Conservation (phyloP, 2,329 filamentous ascomycete species). For the Phaeosphaeria sp. region DNA sequence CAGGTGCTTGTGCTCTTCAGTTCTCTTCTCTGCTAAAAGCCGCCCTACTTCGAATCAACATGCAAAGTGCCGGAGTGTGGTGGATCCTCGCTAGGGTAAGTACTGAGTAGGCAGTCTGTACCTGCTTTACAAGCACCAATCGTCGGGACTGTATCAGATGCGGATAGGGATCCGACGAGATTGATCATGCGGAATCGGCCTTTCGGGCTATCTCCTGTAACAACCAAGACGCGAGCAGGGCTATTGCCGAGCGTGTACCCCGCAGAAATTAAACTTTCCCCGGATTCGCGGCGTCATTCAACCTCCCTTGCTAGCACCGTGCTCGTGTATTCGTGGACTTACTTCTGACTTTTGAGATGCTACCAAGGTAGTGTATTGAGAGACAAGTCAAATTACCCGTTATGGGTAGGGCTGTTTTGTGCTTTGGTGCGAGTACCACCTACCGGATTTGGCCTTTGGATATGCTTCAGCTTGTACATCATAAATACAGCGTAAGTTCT, state of each 20-base stretch:
- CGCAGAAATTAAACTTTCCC: not conserved
- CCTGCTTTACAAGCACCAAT: not conserved
- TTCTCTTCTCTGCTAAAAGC: not conserved
- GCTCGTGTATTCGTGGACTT: slow-evolving; percentile 9
- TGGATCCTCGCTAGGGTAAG: not conserved
- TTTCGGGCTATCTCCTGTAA: not conserved
- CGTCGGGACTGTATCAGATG: not conserved
- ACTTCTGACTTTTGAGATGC: not conserved
- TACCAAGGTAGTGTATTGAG: not conserved
- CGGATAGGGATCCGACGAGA: not conserved
- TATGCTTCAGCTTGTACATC: not conserved
- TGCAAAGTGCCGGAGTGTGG: not conserved
- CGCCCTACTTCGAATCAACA: not conserved
- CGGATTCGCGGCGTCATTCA: slow-evolving; percentile 2
- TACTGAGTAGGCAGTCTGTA: not conserved
- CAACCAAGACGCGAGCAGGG: not conserved
- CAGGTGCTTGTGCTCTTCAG: not conserved
- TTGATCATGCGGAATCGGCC: not conserved
- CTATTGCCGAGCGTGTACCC: slow-evolving; percentile 2
- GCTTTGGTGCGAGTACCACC: not conserved
- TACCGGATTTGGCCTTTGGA: not conserved
- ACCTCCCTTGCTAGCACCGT: not conserved
- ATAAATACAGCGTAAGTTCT: not conserved
- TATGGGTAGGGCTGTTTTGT: not conserved
- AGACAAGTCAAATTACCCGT: not conserved